Percentiles rank a stretch among this genome's conserved stretches.
phyloP scores from a whole-genome alignment of 2,329 filamentous ascomycete species.

The Botrytis deweyae region DNA sequence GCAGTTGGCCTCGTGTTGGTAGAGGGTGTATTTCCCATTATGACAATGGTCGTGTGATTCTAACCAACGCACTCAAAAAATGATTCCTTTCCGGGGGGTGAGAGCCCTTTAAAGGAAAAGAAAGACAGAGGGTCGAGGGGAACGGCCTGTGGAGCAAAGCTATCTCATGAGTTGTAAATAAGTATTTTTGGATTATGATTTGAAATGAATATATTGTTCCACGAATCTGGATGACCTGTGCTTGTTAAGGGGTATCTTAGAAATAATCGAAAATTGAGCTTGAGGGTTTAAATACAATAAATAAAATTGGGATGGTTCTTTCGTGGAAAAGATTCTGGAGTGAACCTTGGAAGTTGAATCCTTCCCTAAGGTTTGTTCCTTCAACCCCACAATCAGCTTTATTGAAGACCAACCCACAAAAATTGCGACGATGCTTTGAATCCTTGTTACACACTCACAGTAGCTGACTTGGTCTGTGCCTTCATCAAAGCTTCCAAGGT shows the following conservation, averaged over 20 bases:
- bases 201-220: not conserved
- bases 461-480: conserved; percentile 5
- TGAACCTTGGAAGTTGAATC: conserved; percentile 11
- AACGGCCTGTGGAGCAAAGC: not conserved
- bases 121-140: not conserved
- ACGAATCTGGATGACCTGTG: not conserved
- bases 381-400: conserved; percentile 16
- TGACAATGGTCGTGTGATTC: conserved; percentile 31
- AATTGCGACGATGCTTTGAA: conserved; percentile 6
- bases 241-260: not conserved
- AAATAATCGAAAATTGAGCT: conserved; percentile 1
- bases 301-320: not conserved
- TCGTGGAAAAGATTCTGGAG: conserved; percentile 14
- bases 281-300: not conserved
- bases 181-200: conserved; percentile 6
- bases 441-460: not conserved
- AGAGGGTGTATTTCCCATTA: conserved; percentile 50
- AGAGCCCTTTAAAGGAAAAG: not conserved
- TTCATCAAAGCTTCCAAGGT: not conserved
- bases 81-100: not conserved
- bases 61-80: conserved; percentile 8
- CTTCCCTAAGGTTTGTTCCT: not conserved
- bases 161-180: not conserved
- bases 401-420: conserved; percentile 1
- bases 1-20: conserved; percentile 42